Conservation (phyloP, 108 stramenopile species). For the Discostella stelligeroides region DNA sequence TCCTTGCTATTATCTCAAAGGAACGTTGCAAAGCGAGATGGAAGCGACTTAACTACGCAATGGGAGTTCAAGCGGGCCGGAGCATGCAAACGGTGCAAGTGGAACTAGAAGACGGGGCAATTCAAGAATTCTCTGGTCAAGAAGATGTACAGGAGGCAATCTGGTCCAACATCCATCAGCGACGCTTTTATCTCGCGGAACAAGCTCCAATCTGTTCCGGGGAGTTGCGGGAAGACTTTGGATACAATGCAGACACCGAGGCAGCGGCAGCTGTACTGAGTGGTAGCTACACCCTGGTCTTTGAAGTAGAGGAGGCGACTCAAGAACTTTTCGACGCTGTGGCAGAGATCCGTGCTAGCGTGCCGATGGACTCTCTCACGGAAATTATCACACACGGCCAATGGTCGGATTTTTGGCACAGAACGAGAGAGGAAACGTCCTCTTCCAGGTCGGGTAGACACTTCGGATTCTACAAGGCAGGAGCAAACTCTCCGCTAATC, state of each 20-base stretch:
- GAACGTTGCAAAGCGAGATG: slow-evolving; percentile 12
- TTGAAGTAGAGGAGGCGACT: not conserved
- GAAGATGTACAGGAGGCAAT: slow-evolving; percentile 7
- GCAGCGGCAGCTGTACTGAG: not conserved
- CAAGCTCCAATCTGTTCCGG: too few relatives aligned
- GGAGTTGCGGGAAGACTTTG: slow-evolving; percentile 1
- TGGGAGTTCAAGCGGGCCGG: not conserved
- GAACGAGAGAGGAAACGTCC: slow-evolving; percentile 1
- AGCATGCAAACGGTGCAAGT: slow-evolving; percentile 7
- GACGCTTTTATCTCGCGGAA: too few relatives aligned
- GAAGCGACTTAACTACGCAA: slow-evolving; percentile 8
- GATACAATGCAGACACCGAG: not conserved
- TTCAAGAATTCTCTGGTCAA: not conserved
- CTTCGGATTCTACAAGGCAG: not conserved
- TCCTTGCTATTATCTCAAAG: slow-evolving; percentile 10
- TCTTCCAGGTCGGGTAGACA: slow-evolving; percentile 13
- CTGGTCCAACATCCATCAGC: not conserved
- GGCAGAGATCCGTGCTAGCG: not conserved
- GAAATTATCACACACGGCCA: not conserved
- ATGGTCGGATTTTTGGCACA: slow-evolving; percentile 3
- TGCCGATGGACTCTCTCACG: not conserved
- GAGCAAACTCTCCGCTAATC: too few relatives aligned
- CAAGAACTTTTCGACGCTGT: not conserved
- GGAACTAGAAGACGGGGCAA: not conserved
- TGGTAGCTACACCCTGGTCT: not conserved